These are phyloP conservation scores for Ogataea ramenticola DNA, from an alignment of 805 yeast species.

Conservation along the genomic window DNA sequence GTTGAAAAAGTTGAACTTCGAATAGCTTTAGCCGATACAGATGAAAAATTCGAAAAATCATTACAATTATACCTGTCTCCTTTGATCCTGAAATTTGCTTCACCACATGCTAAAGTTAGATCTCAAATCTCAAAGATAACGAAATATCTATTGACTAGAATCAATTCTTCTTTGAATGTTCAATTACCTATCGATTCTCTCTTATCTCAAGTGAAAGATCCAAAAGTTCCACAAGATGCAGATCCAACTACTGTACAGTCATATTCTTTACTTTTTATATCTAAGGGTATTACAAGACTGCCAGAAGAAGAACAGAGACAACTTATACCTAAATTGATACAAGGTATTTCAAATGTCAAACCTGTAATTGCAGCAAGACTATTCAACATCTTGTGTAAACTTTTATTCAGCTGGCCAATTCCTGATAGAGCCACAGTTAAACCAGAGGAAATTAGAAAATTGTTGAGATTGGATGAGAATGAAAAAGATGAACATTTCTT, in stretches of 20 bases:
- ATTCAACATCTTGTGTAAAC: conserved; percentile 52
- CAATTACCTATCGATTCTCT: conserved; percentile 59
- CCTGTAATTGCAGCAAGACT: conserved; percentile 38
- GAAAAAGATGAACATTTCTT: conserved; percentile 39
- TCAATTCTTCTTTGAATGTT: conserved; percentile 47
- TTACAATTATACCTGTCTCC: conserved; percentile 68
- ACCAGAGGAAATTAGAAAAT: conserved; percentile 26
- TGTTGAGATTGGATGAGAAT: conserved; percentile 27
- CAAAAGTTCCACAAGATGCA: conserved; percentile 33
- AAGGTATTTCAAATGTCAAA: conserved; percentile 37
- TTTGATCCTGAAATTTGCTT: conserved; percentile 66
- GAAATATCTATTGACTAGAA: conserved; percentile 59
- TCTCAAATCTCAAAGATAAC: conserved; percentile 55
- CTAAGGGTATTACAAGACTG: conserved; percentile 61
- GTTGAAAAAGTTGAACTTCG: conserved; percentile 76
- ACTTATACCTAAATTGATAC: conserved; percentile 41
- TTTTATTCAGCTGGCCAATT: conserved; percentile 40
- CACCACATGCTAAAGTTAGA: conserved; percentile 61
- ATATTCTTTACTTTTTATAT: conserved; percentile 57
- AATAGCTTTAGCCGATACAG: conserved; percentile 67
- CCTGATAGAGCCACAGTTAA: conserved; percentile 42
- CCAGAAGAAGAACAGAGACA: conserved; percentile 25
- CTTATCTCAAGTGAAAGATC: conserved; percentile 53
- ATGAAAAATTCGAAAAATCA: conserved; percentile 53
- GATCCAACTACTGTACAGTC: conserved; percentile 48